A percentile compares a stretch with the other conserved stretches of the same genome.
These are phyloP conservation scores for Rhizopogon vulgaris DNA, from an alignment of 768 basidiomycete species.

Conservation along the genomic window DNA sequence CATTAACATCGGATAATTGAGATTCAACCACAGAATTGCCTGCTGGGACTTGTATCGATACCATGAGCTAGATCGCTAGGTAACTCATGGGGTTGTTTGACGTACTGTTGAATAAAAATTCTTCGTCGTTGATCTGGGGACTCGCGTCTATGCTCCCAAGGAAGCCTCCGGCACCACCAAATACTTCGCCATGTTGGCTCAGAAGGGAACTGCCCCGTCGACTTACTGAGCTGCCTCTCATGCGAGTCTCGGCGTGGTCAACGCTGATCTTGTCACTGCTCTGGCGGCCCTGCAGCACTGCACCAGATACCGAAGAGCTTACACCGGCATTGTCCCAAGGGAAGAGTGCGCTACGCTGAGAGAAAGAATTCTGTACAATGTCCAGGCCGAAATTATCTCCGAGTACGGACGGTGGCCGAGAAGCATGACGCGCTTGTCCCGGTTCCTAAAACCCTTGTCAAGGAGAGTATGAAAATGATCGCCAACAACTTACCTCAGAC, in stretches of 20 bases:
- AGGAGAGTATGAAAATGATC: not conserved
- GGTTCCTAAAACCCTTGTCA: slow-evolving; percentile 54
- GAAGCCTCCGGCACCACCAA: slow-evolving; percentile 41
- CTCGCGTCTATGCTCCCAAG: slow-evolving; percentile 35
- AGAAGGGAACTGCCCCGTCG: slow-evolving; percentile 53
- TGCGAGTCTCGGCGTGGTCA: slow-evolving; percentile 44
- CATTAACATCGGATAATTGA: slow-evolving; percentile 50
- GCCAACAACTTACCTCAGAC: slow-evolving; percentile 50
- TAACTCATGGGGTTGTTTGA: not conserved
- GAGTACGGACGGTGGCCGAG: slow-evolving; percentile 47
- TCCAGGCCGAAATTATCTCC: slow-evolving; percentile 47
- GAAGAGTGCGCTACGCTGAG: slow-evolving; percentile 67
- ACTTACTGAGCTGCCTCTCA: slow-evolving; percentile 52
- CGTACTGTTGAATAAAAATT: slow-evolving; percentile 64
- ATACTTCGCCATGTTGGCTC: slow-evolving; percentile 39
- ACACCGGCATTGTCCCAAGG: slow-evolving; percentile 81
- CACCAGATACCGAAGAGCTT: slow-evolving; percentile 47
- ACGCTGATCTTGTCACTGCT: slow-evolving; percentile 43
- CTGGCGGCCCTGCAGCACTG: slow-evolving; percentile 23
- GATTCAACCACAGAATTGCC: slow-evolving; percentile 33
- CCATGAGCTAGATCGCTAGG: slow-evolving; percentile 8
- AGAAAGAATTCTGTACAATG: slow-evolving; percentile 34
- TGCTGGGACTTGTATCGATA: slow-evolving; percentile 19
- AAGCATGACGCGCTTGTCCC: slow-evolving; percentile 74
- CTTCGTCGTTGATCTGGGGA: slow-evolving; percentile 45